Conservation (phyloP, 108 stramenopile genomes). For the Aurantiochytrium sp. region DNA sequence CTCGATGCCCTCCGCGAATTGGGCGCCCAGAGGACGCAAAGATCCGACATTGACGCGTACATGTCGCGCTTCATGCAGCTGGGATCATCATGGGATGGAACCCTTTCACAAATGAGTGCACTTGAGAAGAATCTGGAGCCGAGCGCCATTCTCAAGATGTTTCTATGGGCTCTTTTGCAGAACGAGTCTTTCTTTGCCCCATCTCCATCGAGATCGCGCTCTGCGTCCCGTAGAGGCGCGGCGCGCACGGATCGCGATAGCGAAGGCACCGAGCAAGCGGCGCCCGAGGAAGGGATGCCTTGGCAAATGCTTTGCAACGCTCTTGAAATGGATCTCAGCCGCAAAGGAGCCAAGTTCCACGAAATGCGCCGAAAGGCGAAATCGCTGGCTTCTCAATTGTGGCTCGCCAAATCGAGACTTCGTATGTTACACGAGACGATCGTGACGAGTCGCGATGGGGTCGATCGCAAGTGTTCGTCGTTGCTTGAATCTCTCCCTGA, state of each 20-base stretch:
- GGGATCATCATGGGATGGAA: not conserved
- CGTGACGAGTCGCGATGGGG: not conserved
- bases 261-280: not conserved
- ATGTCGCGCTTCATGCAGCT: too few species aligned
- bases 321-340: not conserved
- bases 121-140: not conserved
- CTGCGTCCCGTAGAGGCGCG: not conserved
- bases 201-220: not conserved
- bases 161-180: not conserved
- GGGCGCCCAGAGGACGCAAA: too few species aligned
- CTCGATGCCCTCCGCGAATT: too few species aligned
- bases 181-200: not conserved
- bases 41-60: too few species aligned
- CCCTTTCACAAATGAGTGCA: not conserved
- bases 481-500: not conserved
- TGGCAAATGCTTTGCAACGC: not conserved
- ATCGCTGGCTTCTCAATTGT: not conserved
- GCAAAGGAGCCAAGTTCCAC: not conserved
- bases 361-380: not conserved
- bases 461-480: not conserved
- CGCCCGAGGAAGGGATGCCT: not conserved
- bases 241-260: not conserved
- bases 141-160: not conserved
- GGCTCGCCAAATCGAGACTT: not conserved
- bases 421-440: not conserved